Evolutionary conservation across 2,329 filamentous ascomycete genomes (phyloP).

Genomic region (Clarireedia paspali): DNA sequence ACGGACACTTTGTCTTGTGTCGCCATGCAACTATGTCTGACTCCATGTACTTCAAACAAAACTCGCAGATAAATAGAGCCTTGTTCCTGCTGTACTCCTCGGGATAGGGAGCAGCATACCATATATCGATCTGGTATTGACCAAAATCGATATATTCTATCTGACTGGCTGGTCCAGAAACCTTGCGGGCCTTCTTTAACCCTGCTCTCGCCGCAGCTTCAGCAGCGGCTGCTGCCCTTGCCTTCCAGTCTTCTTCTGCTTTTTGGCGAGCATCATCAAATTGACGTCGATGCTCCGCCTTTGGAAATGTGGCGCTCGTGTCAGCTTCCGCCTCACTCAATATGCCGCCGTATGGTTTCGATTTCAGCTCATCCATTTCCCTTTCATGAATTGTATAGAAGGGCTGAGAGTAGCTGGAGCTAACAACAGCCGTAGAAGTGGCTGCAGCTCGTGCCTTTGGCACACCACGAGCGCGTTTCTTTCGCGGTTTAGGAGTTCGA

Average conservation of each 20-base stretch:
- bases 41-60: constrained; percentile 99
- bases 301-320: constrained; percentile 80
- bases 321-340: constrained; percentile 84
- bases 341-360: constrained; percentile 93
- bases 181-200: constrained; percentile 61
- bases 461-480: constrained; percentile 38
- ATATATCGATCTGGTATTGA: constrained; percentile 95
- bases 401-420: constrained; percentile 25
- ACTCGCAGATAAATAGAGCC: constrained; percentile 98
- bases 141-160: constrained; percentile 99
- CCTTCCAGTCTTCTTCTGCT: constrained; percentile 87
- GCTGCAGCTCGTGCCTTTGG: constrained; percentile 35
- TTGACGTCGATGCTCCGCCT: constrained; percentile 68
- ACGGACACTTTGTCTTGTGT: constrained; percentile 93
- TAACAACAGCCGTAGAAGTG: constrained; percentile 14
- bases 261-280: constrained; percentile 88
- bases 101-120: constrained; percentile 96
- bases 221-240: constrained; percentile 55
- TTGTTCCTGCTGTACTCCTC: constrained; percentile 97
- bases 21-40: constrained; percentile 97
- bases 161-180: constrained; percentile 82
- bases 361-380: constrained; percentile 80
- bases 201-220: constrained; percentile 59
- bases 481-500: constrained; percentile 49
- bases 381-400: constrained; percentile 69